phyloP scores from a whole-genome alignment of 2,329 filamentous ascomycete genomes.

The Fusarium paranaense region DNA sequence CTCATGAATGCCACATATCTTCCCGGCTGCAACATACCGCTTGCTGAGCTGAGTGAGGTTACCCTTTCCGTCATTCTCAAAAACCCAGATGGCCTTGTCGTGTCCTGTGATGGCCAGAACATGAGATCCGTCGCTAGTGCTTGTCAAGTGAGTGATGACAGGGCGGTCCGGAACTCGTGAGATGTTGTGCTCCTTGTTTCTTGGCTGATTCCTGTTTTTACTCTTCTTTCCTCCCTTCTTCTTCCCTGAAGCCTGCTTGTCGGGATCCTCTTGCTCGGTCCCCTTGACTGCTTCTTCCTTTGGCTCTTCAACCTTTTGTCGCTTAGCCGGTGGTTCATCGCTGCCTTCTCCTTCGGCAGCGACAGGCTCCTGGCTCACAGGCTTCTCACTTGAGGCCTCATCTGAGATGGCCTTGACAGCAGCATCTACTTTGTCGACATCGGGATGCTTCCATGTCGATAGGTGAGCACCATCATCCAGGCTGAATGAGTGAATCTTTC shows the following conservation, averaged over 20 bases:
- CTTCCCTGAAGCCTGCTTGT: slow-evolving; percentile 32
- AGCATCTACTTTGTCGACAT: slow-evolving; percentile 50
- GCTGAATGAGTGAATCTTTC: slow-evolving; percentile 76
- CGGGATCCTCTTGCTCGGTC: slow-evolving; percentile 28
- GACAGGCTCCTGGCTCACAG: slow-evolving; percentile 9
- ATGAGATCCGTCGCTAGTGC: slow-evolving; percentile 73
- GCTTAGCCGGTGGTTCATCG: slow-evolving; percentile 51
- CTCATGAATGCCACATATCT: not conserved
- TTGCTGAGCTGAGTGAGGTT: slow-evolving; percentile 75
- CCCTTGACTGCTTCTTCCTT: slow-evolving; percentile 35
- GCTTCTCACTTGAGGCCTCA: slow-evolving; percentile 18
- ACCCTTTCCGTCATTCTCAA: slow-evolving; percentile 73
- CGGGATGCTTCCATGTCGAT: slow-evolving; percentile 70
- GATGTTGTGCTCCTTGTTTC: slow-evolving; percentile 35
- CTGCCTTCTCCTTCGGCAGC: slow-evolving; percentile 31
- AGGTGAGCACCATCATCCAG: slow-evolving; percentile 68
- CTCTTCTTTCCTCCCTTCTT: slow-evolving; percentile 46
- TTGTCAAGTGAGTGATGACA: slow-evolving; percentile 76
- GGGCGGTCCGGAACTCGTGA: slow-evolving; percentile 62
- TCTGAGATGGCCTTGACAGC: slow-evolving; percentile 40
- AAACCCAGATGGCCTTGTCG: slow-evolving; percentile 90
- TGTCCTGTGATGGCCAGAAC: slow-evolving; percentile 86
- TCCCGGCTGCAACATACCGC: slow-evolving; percentile 62
- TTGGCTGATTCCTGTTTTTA: slow-evolving; percentile 43
- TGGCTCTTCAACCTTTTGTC: slow-evolving; percentile 47